Conservation (phyloP, 2,329 filamentous ascomycete species). For the Podosphaera xanthii region DNA sequence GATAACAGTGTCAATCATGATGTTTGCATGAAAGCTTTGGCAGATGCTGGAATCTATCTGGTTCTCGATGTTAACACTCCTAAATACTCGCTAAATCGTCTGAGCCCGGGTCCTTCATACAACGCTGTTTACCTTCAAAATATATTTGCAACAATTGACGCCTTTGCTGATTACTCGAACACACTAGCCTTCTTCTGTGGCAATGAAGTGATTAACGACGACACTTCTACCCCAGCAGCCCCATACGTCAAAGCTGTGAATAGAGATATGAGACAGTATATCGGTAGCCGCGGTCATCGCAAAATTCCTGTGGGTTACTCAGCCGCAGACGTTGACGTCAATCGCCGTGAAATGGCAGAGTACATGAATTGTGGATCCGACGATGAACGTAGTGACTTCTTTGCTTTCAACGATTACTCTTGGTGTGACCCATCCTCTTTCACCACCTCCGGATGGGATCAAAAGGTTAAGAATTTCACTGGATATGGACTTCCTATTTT, state of each 20-base stretch:
- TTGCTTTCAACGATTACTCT: conserved; percentile 43
- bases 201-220: conserved; percentile 35
- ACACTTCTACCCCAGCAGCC: conserved; percentile 25
- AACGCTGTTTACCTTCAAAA: conserved; percentile 48
- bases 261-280: conserved; percentile 31
- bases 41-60: conserved; percentile 50
- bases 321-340: conserved; percentile 42
- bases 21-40: conserved; percentile 42
- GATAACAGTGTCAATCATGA: conserved; percentile 48
- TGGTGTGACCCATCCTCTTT: conserved; percentile 40
- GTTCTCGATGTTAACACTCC: conserved; percentile 50
- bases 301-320: conserved; percentile 34
- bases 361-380: conserved; percentile 55
- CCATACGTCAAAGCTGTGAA: conserved; percentile 36
- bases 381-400: conserved; percentile 43
- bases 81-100: conserved; percentile 44
- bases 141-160: conserved; percentile 48
- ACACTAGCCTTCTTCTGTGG: conserved; percentile 40
- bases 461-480: conserved; percentile 43
- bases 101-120: conserved; percentile 35
- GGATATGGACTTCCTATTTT: conserved; percentile 43
- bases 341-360: conserved; percentile 42
- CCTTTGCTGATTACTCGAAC: conserved; percentile 43
- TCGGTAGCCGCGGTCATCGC: conserved; percentile 24
- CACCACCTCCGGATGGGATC: conserved; percentile 38